phyloP scores from a whole-genome alignment of 2,329 filamentous ascomycete genomes.

The Nakataea oryzae region DNA sequence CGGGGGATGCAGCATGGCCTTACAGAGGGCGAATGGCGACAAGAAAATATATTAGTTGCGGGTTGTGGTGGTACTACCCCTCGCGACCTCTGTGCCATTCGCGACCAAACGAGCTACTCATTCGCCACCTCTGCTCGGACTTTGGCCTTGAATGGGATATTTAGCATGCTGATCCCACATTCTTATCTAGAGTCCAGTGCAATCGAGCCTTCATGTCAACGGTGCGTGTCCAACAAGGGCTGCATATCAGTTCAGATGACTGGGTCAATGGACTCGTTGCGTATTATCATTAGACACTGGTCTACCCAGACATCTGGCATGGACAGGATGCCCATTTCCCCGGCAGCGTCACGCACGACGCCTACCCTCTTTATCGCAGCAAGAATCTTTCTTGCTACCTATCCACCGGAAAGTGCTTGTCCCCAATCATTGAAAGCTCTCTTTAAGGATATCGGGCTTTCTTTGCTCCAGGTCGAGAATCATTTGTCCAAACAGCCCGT shows the following conservation, averaged over 20 bases:
- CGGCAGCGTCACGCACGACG: no score
- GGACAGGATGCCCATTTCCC: no score
- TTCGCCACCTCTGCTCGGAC: no score
- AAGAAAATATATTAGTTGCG: background rate
- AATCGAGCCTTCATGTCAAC: no score
- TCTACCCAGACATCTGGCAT: background rate
- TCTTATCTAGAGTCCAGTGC: no score
- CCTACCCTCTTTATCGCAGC: no score
- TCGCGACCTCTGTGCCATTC: background rate
- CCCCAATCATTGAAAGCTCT: slow-evolving; percentile 23
- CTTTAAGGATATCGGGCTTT: slow-evolving; percentile 44
- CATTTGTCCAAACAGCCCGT: slow-evolving; percentile 77
- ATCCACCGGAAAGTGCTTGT: background rate
- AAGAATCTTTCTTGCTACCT: background rate
- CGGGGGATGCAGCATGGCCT: no score
- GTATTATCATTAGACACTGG: background rate
- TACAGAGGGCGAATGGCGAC: background rate
- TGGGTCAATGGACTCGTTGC: background rate
- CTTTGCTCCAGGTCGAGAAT: slow-evolving; percentile 63
- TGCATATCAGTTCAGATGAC: background rate
- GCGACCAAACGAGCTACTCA: no score
- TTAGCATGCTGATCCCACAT: no score
- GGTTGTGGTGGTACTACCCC: background rate
- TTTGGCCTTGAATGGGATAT: no score
- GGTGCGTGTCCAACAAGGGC: no score